These are phyloP conservation scores for Phlebiopsis flavidoalba DNA, from an alignment of 768 basidiomycete genomes.

Conservation along the genomic window DNA sequence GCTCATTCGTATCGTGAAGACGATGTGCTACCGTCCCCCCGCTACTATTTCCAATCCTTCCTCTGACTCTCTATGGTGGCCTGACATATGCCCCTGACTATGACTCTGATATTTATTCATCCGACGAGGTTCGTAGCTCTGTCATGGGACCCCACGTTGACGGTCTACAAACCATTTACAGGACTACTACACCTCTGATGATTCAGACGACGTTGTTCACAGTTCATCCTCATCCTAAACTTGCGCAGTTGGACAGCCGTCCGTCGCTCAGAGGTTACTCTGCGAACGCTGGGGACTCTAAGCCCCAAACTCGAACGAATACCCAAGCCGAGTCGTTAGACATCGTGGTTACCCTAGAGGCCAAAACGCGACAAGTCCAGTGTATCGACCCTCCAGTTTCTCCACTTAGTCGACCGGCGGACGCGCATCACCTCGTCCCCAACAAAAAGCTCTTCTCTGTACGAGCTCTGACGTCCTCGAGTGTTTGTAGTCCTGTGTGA, in stretches of 20 bases:
- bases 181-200: neutral
- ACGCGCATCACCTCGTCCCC: neutral
- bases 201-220: neutral
- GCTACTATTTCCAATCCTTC: neutral
- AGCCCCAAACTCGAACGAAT: neutral
- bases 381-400: slow-evolving; percentile 2
- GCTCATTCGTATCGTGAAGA: neutral
- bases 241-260: neutral
- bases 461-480: neutral
- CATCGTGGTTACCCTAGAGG: neutral
- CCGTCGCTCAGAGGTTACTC: neutral
- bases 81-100: neutral
- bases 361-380: neutral
- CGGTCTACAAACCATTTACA: neutral
- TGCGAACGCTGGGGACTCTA: neutral
- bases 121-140: slow-evolving; percentile 1
- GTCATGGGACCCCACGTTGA: neutral
- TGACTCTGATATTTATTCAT: slow-evolving; percentile 3
- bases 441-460: neutral
- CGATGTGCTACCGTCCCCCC: neutral
- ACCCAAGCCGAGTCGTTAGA: neutral
- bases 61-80: neutral
- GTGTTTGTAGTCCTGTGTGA: no score
- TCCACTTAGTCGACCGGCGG: neutral
- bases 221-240: neutral